Evolutionary conservation across 306 rosid species (phyloP).

Genomic region (Rosa multiflora): DNA sequence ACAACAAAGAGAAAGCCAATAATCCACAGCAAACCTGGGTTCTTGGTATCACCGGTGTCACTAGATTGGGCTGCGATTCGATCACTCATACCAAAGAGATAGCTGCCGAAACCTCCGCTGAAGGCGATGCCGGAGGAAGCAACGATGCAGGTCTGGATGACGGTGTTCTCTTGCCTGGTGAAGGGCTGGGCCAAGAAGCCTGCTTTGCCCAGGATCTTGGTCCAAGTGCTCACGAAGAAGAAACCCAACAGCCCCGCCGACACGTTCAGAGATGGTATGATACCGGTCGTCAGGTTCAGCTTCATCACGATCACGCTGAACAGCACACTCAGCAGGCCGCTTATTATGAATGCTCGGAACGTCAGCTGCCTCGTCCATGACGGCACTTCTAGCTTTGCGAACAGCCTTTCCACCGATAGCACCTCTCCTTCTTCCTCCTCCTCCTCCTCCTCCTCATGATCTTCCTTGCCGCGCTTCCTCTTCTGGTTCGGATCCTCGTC

Average conservation of each 20-base stretch:
- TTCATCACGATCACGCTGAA: conserved; percentile 51
- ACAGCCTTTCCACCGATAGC: conserved; percentile 30
- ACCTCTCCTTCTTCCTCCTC: neutral
- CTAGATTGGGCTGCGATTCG: conserved; percentile 32
- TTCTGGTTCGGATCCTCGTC: conserved; percentile 27
- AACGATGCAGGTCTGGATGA: conserved; percentile 51
- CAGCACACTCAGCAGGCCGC: conserved; percentile 37
- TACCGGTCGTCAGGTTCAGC: conserved; percentile 45
- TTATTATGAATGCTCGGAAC: conserved; percentile 37
- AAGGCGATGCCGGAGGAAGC: conserved; percentile 55
- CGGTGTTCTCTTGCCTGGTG: conserved; percentile 51
- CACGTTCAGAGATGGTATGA: conserved; percentile 44
- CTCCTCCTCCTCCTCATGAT: neutral
- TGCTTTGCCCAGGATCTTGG: conserved; percentile 23
- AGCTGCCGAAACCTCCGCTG: conserved; percentile 51
- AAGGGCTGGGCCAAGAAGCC: conserved; percentile 40
- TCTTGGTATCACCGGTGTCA: conserved; percentile 30
- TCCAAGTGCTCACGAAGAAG: conserved; percentile 48
- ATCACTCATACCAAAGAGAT: conserved; percentile 51
- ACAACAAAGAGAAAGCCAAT: conserved; percentile 46
- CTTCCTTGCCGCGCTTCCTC: neutral
- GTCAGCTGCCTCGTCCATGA: conserved; percentile 44
- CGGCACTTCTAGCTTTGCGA: conserved; percentile 31
- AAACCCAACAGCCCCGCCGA: conserved; percentile 47
- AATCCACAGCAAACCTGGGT: conserved; percentile 40